Conservation (phyloP, 2,329 filamentous ascomycete species). For the Ascochyta koolunga region DNA sequence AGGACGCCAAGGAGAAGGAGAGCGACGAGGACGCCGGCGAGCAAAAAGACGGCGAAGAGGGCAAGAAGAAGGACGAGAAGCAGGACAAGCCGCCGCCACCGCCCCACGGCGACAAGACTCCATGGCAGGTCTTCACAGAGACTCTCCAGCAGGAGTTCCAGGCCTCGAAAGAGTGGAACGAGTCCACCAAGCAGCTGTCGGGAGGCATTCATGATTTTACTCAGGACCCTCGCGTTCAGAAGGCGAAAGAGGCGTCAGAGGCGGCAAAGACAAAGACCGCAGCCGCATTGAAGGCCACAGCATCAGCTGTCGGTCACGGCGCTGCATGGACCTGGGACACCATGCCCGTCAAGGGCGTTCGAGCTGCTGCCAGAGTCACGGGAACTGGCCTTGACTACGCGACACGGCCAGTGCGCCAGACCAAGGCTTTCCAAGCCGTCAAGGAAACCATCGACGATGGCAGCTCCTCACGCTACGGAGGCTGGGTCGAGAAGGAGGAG, state of each 20-base stretch:
- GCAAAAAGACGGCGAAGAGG: constrained; percentile 52
- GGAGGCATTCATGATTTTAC: constrained; percentile 88
- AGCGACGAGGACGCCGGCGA: constrained; percentile 56
- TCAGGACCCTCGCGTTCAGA: constrained; percentile 88
- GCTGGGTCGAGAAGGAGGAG: constrained; percentile 97
- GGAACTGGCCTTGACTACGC: constrained; percentile 89
- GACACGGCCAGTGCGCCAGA: constrained; percentile 92
- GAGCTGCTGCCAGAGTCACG: constrained; percentile 83
- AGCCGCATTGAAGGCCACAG: constrained; percentile 83
- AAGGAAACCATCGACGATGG: constrained; percentile 97
- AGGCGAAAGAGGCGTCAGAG: constrained; percentile 81
- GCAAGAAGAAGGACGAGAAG: constrained; percentile 65
- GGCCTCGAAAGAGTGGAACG: constrained; percentile 98
- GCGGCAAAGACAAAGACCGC: constrained; percentile 80
- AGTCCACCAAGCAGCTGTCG: constrained; percentile 93
- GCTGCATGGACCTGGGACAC: constrained; percentile 98
- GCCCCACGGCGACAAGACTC: constrained; percentile 97
- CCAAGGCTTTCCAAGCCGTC: constrained; percentile 89
- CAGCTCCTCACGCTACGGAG: constrained; percentile 92
- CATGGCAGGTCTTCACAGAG: constrained; percentile 98
- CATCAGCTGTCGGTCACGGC: constrained; percentile 84
- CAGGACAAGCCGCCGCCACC: constrained; percentile 79
- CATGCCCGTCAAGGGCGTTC: constrained; percentile 85
- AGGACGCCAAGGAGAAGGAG: constrained; percentile 49
- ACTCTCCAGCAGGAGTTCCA: constrained; percentile 95